A percentile compares a stretch with the other conserved stretches of the same genome.
phyloP scores from a whole-genome alignment of 2,329 filamentous ascomycete species.

The Didymella lethalis region DNA sequence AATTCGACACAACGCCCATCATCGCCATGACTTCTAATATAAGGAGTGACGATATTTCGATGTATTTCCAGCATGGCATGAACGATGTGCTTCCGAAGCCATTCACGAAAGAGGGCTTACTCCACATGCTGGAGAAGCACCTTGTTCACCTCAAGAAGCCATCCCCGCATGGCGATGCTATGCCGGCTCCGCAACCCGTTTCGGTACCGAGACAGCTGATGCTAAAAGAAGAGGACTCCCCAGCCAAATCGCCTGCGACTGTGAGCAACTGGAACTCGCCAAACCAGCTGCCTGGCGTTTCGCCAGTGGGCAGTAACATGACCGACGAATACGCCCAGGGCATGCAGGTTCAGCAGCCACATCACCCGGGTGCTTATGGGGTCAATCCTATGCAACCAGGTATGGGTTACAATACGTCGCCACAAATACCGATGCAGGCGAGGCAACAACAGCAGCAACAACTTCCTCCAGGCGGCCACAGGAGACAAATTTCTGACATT shows the following conservation, averaged over 20 bases:
- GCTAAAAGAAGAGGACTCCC: constrained; percentile 69
- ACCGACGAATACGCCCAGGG: constrained; percentile 58
- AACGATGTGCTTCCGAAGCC: constrained; percentile 97
- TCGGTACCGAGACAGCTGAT: constrained; percentile 61
- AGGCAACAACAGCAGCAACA: constrained; percentile 35
- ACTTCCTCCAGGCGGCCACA: constrained; percentile 48
- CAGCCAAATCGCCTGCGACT: constrained; percentile 67
- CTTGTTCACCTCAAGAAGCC: constrained; percentile 82
- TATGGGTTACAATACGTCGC: constrained; percentile 51
- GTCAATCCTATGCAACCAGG: constrained; percentile 46
- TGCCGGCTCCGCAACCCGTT: constrained; percentile 62
- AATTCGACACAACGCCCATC: constrained; percentile 85
- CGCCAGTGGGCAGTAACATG: constrained; percentile 60
- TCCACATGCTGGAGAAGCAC: constrained; percentile 86
- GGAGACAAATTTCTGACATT: constrained; percentile 69
- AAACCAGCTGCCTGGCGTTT: constrained; percentile 64
- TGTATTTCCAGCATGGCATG: constrained; percentile 96
- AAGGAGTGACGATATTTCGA: constrained; percentile 91
- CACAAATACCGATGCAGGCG: constrained; percentile 51
- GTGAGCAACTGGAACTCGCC: constrained; percentile 71
- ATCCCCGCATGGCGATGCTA: constrained; percentile 49
- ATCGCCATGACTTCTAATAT: constrained; percentile 99
- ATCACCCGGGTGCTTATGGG: constrained; percentile 50
- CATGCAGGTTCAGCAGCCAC: constrained; percentile 48
- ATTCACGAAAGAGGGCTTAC: constrained; percentile 84